Evolutionary conservation across 495 filamentous ascomycete species (phyloP).

Genomic region (Clohesyomyces aquaticus): DNA sequence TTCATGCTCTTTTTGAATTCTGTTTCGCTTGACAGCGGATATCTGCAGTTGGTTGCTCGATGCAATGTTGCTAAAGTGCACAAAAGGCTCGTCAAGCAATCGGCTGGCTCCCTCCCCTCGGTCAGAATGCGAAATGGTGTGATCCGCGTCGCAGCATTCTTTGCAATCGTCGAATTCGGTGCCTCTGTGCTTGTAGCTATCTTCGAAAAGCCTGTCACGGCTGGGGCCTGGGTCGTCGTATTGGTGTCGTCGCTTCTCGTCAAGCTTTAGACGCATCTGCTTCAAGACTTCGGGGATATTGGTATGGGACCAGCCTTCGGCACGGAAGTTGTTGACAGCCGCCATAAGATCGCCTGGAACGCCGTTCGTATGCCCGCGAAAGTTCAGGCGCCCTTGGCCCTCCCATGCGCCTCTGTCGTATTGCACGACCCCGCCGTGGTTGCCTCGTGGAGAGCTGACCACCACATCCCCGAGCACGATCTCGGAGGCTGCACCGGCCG

Average conservation of each 20-base stretch:
- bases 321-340: constrained; percentile 22
- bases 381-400: constrained; percentile 19
- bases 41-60: constrained; percentile 31
- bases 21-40: constrained; percentile 20
- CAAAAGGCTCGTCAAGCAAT: constrained; percentile 11
- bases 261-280: constrained; percentile 26
- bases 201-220: constrained; percentile 28
- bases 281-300: constrained; percentile 20
- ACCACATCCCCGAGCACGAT: constrained; percentile 25
- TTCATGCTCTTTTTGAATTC: constrained; percentile 21
- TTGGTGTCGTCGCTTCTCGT: constrained; percentile 12
- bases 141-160: constrained; percentile 23
- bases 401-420: constrained; percentile 23
- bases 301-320: constrained; percentile 13
- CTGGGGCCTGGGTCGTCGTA: constrained; percentile 24
- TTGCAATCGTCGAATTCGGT: constrained; percentile 20
- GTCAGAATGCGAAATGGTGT: neutral
- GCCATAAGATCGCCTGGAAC: constrained; percentile 12
- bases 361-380: constrained; percentile 13
- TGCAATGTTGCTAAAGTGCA: constrained; percentile 29
- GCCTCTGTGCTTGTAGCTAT: constrained; percentile 14
- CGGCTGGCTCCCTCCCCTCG: constrained; percentile 22
- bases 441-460: constrained; percentile 19
- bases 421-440: constrained; percentile 20
- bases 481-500: constrained; percentile 15